Evolutionary conservation across 495 filamentous ascomycete genomes (phyloP), one percentile per base, ranked within the genome.

Genomic region (Penicillium waksmanii): DNA sequence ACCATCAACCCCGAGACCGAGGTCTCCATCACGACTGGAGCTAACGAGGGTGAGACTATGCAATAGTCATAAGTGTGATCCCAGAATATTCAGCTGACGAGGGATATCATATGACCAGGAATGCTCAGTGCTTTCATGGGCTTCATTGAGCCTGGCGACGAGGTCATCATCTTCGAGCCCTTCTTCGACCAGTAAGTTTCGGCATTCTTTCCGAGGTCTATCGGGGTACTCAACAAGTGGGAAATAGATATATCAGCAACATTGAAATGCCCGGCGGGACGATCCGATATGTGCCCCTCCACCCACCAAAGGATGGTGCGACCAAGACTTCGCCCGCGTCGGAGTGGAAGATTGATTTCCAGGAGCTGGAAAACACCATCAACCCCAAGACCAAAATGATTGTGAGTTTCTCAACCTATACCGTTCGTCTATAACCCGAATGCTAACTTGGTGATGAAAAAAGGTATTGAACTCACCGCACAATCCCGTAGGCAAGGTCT

Each of bases 101-200:
- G 17, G 3, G 17, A 19, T 3, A 3, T 1, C 3, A 9, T 44
- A 44, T 44, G 5, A 51, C 27, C 19, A 61, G 58, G 58, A 43
- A 97, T 96, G 89, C 83, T 98, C 40, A 91, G 89, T 65, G 95
- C 95, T 2, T 97, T 98, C 70, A 97, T 98, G 95, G 95, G 82
- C 6, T 98, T 98, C 64, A 87, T 98, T 57, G 95, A 98, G 74
- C 82, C 82, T 1, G 95, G 91, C 5, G 95, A 98, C 66, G 95
- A 98, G 73, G 96, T 97, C 51, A 96, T 98, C 43, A 85, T 98
- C 53, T 96, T 98, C 75, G 95, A 98, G 79, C 95, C 95, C 7
- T 98, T 97, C 79, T 98, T 97, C 68, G 95, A 98, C 76, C 95
- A 98, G 87, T 93, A 79, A 69, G 85, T 71, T 50, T 19, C n/a